Conservation (phyloP, 2,329 filamentous ascomycete genomes). For the Beauveria pseudobassiana region DNA sequence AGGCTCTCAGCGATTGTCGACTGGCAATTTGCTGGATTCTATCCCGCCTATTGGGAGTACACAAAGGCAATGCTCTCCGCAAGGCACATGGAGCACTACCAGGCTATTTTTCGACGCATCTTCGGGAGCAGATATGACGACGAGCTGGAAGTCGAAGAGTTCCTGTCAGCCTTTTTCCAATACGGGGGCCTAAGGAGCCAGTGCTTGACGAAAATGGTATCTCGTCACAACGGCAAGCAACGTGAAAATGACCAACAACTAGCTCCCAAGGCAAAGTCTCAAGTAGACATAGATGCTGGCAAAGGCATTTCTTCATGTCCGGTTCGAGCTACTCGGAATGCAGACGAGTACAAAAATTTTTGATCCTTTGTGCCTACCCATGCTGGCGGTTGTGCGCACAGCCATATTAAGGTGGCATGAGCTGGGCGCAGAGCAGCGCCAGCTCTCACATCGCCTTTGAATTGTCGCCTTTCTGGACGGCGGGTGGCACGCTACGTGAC, state of each 20-base stretch:
- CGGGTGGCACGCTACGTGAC: neutral
- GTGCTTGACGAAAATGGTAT: neutral
- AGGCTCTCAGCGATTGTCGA: conserved; percentile 35
- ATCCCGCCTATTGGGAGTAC: conserved; percentile 35
- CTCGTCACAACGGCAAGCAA: neutral
- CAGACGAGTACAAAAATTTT: too few relatives aligned
- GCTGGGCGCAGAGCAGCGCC: neutral
- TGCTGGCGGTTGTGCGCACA: neutral
- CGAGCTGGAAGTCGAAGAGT: neutral
- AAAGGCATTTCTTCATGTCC: too few relatives aligned
- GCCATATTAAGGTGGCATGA: neutral
- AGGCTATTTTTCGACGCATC: neutral
- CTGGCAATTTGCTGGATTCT: conserved; percentile 41
- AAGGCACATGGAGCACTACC: neutral
- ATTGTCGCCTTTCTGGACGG: neutral
- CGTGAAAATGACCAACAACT: neutral
- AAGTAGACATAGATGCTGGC: too few relatives aligned
- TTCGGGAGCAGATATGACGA: neutral
- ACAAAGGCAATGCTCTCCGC: conserved; percentile 19
- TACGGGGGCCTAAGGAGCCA: neutral
- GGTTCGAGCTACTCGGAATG: too few relatives aligned
- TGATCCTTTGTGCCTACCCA: neutral
- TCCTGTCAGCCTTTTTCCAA: neutral
- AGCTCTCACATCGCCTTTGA: neutral
- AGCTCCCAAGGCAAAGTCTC: neutral